Base-by-base conservation (phyloP, 1,284 basidiomycete species). In the Agaricales sp. region DNA sequence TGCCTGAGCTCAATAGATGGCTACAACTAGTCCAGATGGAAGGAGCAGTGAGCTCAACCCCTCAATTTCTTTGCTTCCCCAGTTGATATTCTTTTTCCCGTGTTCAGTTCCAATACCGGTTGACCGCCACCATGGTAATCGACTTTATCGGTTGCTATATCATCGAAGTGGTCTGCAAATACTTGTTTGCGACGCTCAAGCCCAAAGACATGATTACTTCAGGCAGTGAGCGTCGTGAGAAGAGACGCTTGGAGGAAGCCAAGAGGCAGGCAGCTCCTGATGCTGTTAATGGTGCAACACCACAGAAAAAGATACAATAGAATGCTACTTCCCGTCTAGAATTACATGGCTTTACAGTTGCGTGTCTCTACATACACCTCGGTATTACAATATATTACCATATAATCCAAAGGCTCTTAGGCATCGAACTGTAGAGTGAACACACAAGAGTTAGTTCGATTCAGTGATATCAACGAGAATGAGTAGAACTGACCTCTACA, bases 1-100 rank as follows among this genome's bases (percentile, higher is more conserved):
- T 97, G 61, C 95, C 96, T 1, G 96, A 99, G 67, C 63, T 98
- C 55, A 99, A 96, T 66, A 73, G 87, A 30, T 99, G 95, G 95
- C 74, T 99, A 41, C 95, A 99, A 67, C 85, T 99, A 37, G 92
- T 97, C 21, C 90, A 90, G 65, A 95, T 99, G 92, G 68, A 81
- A 43, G 61, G 64, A 24, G 60, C 68, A 38, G 92, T 95, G 60
- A 58, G 87, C 67, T n/a, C n/a, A n/a, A 20, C 19, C 46, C 35
- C 46, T 20, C 39, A 50, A 11, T 18, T 16, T 21, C 30, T 8
- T 50, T 48, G 11, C 4, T 47, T n/a, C 48, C 24, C 20, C 18
- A 39, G 13, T 20, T 19, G 18, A 48, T 26, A 37, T 25, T 18
- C 45, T n/a, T 19, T 45, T 11, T 25, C 30, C 49, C 22, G 19